These are phyloP conservation scores for Salmacisia buchloeana DNA, from an alignment of 1,284 basidiomycete species.

Conservation along the genomic window DNA sequence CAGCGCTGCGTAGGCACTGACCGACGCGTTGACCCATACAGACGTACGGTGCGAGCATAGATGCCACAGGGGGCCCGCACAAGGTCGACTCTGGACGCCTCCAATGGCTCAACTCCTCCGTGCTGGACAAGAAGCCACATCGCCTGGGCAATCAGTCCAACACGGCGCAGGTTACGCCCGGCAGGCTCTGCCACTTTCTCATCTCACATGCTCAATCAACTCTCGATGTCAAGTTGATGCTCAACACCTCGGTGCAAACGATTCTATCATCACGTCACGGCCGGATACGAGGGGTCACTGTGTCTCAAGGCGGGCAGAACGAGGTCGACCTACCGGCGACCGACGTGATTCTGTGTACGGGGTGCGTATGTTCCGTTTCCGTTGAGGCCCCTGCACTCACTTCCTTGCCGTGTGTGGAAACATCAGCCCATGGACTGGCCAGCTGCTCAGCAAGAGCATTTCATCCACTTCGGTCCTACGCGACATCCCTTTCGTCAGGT, in stretches of 20 bases:
- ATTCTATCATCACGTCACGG: not conserved
- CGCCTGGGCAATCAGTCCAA: conserved; percentile 34
- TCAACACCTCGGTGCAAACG: not conserved
- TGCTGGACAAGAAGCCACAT: not conserved
- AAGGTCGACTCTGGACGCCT: conserved; percentile 21
- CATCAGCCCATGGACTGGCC: conserved; percentile 71
- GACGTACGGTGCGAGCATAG: conserved; percentile 10
- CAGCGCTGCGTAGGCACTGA: not conserved
- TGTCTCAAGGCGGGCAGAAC: not conserved
- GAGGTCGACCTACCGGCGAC: conserved; percentile 2
- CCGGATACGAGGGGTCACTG: not conserved
- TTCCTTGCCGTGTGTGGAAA: not conserved
- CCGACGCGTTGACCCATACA: not conserved
- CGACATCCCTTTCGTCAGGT: conserved; percentile 38
- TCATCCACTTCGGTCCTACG: conserved; percentile 54
- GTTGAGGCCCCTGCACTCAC: not conserved
- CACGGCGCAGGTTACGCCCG: conserved; percentile 77
- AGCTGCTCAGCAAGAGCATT: conserved; percentile 51
- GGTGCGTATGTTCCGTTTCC: not conserved
- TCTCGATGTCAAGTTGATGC: not conserved
- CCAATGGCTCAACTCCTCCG: conserved; percentile 47
- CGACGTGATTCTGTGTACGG: not conserved
- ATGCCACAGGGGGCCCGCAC: conserved; percentile 5
- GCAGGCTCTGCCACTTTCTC: conserved; percentile 71
- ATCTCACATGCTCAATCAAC: conserved; percentile 42